Evolutionary conservation across 768 basidiomycete genomes (phyloP).

Genomic region (Lactarius deliciosus): DNA sequence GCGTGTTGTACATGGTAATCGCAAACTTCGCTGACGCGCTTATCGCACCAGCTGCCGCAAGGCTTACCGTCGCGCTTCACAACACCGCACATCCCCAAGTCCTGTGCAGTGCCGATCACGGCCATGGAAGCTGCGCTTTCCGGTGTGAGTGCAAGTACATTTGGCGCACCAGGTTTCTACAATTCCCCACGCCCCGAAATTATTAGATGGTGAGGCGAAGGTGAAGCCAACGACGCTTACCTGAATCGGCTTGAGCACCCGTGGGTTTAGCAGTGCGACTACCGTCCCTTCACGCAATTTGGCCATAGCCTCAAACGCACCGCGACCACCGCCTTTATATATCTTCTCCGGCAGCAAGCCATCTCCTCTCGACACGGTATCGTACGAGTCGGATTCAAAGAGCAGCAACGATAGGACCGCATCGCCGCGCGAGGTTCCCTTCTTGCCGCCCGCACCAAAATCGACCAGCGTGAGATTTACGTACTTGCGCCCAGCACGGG

Average conservation of each 20-base stretch:
- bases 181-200: neutral
- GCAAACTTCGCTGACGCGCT: conserved; percentile 80
- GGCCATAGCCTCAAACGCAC: conserved; percentile 87
- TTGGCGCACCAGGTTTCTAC: conserved; percentile 61
- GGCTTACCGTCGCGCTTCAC: conserved; percentile 73
- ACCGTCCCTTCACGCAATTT: conserved; percentile 89
- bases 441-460: conserved; percentile 65
- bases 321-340: conserved; percentile 87
- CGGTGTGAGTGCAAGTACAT: conserved; percentile 87
- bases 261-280: conserved; percentile 85
- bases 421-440: conserved; percentile 70
- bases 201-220: neutral
- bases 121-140: conserved; percentile 75
- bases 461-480: conserved; percentile 84
- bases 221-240: conserved; percentile 39
- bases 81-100: conserved; percentile 84
- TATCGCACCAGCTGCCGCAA: conserved; percentile 92
- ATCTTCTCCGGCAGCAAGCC: conserved; percentile 55
- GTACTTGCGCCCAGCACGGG: conserved; percentile 70
- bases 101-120: conserved; percentile 82
- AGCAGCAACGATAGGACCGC: conserved; percentile 80
- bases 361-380: conserved; percentile 52
- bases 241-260: conserved; percentile 82
- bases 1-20: conserved; percentile 89
- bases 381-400: conserved; percentile 82